Base-by-base conservation (phyloP, 768 basidiomycete species). In the Scleroderma citrinum region DNA sequence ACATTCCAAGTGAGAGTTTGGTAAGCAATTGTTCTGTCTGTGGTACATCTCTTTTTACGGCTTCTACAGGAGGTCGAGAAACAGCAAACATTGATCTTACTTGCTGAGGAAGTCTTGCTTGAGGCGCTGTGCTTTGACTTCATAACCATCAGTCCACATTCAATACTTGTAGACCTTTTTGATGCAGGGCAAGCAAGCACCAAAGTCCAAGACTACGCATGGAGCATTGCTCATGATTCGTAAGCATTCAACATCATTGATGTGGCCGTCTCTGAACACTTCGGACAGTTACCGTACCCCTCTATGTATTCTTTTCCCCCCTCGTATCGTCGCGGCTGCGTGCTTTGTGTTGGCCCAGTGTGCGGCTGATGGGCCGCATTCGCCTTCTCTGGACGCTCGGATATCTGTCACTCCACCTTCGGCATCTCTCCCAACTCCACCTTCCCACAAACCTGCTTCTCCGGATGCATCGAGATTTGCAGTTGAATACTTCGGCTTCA, bases 181-280 rank as follows among this genome's bases (percentile, higher is more conserved):
- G 78, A 83, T 48, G 69, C 73, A 8, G 66, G 76, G 38, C 74
- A 75, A 52, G 71, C 73, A 37, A 75, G 73, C 31, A 46, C 60
- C 17, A 65, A 71, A 30, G 63, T 84, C 31, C 81, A 86, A 63
- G 88, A 90, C 59, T 83, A 80, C 59, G 82, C 87, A 12, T 92
- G 89, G 91, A 87, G 86, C 53, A 72, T 92, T 44, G 85, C 88
- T 13, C 87, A 90, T 66, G 90, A 92, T 71, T 89, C 90, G 90
- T 92, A 50, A 67, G 76, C 20, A 44, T 31, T 39, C 31, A 26
- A 19, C 37, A 30, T 44, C 32, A 43, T 32, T n/a, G 26, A 35
- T 39, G 35, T 44, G 31, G 48, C 32, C 53, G 21, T 42, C 51
- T 29, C 52, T 50, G 37, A 24, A 31, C 34, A 29, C 32, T 44